Conservation (phyloP, 441 rosid genomes). For the Manihot esculenta region DNA sequence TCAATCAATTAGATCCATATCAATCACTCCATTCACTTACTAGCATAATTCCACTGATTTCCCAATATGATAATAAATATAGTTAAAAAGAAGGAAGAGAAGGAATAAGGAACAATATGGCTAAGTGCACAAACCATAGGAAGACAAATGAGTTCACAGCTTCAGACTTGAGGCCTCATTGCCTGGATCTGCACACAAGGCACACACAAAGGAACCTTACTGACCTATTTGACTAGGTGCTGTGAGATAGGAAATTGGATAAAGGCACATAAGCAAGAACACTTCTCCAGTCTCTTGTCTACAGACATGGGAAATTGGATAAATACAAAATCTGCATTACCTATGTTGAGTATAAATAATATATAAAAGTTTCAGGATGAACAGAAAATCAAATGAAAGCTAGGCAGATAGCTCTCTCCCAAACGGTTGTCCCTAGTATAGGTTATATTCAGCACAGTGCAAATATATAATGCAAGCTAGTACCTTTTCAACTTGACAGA, state of each 20-base stretch:
- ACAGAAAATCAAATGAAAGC: background rate
- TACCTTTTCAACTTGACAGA: constrained; percentile 40
- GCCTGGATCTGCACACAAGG: background rate
- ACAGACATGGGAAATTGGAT: background rate
- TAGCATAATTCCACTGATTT: background rate
- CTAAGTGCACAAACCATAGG: background rate
- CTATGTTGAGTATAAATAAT: background rate
- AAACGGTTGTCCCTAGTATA: background rate
- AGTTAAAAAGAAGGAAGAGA: background rate
- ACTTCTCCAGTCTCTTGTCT: background rate
- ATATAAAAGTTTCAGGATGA: background rate
- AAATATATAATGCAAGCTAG: background rate
- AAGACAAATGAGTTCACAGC: background rate
- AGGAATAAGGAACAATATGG: background rate
- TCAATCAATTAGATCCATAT: background rate
- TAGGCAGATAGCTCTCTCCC: background rate
- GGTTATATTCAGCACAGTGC: background rate
- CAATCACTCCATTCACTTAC: background rate
- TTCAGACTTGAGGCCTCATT: constrained; percentile 13
- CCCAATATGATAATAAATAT: background rate
- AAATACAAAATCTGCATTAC: background rate
- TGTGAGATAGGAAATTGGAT: background rate
- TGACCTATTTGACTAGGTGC: background rate
- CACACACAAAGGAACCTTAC: constrained; percentile 1
- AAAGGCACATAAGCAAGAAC: background rate